Percentiles rank a stretch among this genome's conserved stretches.
Conservation (phyloP, 2,329 filamentous ascomycete genomes). For the Cytospora paraplurivora region DNA sequence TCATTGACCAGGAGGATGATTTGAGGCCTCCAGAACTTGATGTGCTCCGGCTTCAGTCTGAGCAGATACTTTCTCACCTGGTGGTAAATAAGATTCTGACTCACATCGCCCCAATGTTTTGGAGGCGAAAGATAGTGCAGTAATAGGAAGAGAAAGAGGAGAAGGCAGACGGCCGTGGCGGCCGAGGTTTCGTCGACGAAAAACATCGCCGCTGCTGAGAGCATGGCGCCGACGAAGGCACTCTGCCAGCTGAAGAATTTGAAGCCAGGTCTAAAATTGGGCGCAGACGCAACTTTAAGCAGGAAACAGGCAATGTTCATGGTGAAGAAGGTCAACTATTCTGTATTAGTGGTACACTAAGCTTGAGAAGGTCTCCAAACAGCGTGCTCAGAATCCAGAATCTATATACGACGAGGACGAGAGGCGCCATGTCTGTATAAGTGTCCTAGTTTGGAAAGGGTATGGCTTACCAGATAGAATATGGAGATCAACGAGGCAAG, state of each 20-base stretch:
- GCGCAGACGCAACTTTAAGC: constrained; percentile 82
- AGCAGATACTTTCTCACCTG: constrained; percentile 87
- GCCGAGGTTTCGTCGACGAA: constrained; percentile 85
- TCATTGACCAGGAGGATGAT: constrained; percentile 84
- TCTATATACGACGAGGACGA: background rate
- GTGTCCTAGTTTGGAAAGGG: background rate
- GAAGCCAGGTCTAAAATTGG: constrained; percentile 86
- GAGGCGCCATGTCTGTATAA: background rate
- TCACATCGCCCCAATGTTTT: constrained; percentile 89
- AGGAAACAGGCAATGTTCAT: constrained; percentile 88
- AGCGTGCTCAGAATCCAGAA: background rate
- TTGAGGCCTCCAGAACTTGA: constrained; percentile 91
- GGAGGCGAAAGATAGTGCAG: constrained; percentile 86
- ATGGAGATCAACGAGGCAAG: constrained; percentile 90
- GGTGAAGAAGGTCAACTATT: constrained; percentile 81
- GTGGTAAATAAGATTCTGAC: constrained; percentile 82
- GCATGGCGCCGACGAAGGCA: constrained; percentile 71
- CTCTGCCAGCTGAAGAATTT: constrained; percentile 89
- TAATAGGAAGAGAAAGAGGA: constrained; percentile 77
- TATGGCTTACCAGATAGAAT: constrained; percentile 68
- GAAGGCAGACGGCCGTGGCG: constrained; percentile 69
- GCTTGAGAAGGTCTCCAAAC: background rate
- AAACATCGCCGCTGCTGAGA: constrained; percentile 82
- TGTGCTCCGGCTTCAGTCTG: constrained; percentile 81
- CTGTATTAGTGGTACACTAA: constrained; percentile 24